Percentiles rank a stretch among this genome's conserved stretches.
phyloP scores from a whole-genome alignment of 179 eudicot species.

The Heliamphora pulchella region DNA sequence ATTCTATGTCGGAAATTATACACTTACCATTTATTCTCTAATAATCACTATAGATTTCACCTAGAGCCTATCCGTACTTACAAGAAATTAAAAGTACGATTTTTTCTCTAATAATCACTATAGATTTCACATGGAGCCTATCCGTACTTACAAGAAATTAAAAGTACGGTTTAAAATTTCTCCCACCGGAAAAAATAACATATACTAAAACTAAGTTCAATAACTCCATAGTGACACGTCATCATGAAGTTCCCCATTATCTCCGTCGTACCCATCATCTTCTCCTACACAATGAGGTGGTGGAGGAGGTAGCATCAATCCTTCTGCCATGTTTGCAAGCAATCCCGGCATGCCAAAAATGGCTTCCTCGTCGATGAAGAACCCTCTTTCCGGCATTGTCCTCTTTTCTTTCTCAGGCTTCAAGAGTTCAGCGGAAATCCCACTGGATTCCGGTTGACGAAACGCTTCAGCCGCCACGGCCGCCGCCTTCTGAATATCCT shows the following conservation, averaged over 20 bases:
- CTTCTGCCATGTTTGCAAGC: slow-evolving; percentile 53
- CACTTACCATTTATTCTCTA: no score
- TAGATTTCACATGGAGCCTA: no score
- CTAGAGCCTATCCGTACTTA: background rate
- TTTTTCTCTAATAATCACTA: no score
- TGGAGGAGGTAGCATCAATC: slow-evolving; percentile 47
- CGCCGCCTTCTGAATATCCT: no score
- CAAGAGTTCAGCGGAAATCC: background rate
- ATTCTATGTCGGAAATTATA: no score
- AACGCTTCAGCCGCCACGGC: no score
- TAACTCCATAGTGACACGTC: slow-evolving; percentile 47
- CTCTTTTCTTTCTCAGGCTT: background rate
- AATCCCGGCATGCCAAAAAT: slow-evolving; percentile 35
- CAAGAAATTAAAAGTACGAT: background rate
- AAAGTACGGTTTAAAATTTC: slow-evolving; percentile 1
- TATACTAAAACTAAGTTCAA: slow-evolving; percentile 16
- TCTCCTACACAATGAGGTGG: slow-evolving; percentile 18
- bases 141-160: background rate
- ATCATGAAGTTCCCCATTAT: slow-evolving; percentile 25
- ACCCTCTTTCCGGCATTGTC: background rate
- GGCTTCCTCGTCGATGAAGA: slow-evolving; percentile 35
- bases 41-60: no score
- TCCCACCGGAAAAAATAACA: background rate
- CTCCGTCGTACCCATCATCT: background rate
- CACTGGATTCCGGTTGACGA: no score